Evolutionary conservation across 1,284 basidiomycete genomes (phyloP).

Genomic region (Ceratobasidium sp.): DNA sequence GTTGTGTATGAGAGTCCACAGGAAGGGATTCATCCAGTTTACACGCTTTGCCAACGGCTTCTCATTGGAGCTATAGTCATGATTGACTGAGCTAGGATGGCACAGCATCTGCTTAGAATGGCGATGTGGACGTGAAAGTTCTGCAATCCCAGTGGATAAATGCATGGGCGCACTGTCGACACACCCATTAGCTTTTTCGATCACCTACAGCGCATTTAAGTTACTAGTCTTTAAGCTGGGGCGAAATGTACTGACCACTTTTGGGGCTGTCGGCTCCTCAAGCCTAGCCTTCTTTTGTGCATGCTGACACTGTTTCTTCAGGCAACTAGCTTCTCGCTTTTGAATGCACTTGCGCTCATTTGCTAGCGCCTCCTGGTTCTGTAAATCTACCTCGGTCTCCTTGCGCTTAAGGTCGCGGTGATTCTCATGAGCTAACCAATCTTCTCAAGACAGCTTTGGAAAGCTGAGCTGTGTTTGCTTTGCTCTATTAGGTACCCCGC

Average conservation of each 20-base stretch:
- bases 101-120: background rate
- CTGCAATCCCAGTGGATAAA: background rate
- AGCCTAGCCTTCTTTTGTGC: background rate
- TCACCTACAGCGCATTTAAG: background rate
- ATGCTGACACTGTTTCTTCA: background rate
- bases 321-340: background rate
- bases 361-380: background rate
- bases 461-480: background rate
- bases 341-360: background rate
- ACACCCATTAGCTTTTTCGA: background rate
- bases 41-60: background rate
- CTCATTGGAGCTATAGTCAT: background rate
- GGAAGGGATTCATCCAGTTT: conserved; percentile 16
- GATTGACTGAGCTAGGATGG: background rate
- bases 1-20: conserved; percentile 16
- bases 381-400: background rate
- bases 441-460: background rate
- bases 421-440: background rate
- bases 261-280: background rate
- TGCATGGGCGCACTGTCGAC: background rate
- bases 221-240: background rate
- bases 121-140: background rate
- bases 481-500: no score
- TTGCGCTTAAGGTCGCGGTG: background rate
- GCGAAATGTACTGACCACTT: background rate